Base-by-base conservation (phyloP, 768 basidiomycete species). In the Porpolomopsis calyptriformis region DNA sequence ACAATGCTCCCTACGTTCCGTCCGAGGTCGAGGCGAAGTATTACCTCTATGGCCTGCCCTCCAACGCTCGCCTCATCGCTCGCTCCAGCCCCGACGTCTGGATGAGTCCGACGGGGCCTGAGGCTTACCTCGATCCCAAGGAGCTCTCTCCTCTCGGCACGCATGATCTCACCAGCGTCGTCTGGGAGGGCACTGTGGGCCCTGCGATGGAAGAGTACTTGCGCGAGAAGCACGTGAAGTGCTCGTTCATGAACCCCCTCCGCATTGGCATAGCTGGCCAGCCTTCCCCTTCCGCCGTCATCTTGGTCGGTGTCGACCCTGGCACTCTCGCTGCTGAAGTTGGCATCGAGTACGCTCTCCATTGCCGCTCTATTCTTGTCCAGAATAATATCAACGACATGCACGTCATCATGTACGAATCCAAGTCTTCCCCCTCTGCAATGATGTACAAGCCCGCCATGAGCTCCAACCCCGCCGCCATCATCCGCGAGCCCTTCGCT, bases 31-130 rank as follows among this genome's bases (percentile, higher is more conserved):
- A 64, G 49, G 52, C 60, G 43, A 46, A 36, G 33, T 38, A 22
- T 37, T 58, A 54, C 45, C 60, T 60, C 48, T n/a, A 45, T 20
- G 60, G 63, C 50, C 35, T 63, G 16, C 63, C 60, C 41, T 63
- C 64, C 31, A 11, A 26, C 11, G 61, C 63, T 0, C 20, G 8
- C 23, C 47, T 65, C 35, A 49, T 64, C 22, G 62, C 60, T 50
- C 62, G 60, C 46, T 45, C 59, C 14, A 52, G 54, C 38, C 16
- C 43, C 37, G 33, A 42, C 41, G 22, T 47, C 16, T 66, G 61
- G 62, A 38, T 37, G 8, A 18, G n/a, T 42, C 56, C 60, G 16
- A 57, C 51, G 8, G 55, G 57, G 37, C 46, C 43, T 1, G 57
- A 62, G 39, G 63, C 53, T 5, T 59, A 62, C 52, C 49, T 36